A percentile compares a stretch with the other conserved stretches of the same genome.
Evolutionary conservation across 352 stramenopile species (phyloP).

Genomic region (Discostella stelligera): DNA sequence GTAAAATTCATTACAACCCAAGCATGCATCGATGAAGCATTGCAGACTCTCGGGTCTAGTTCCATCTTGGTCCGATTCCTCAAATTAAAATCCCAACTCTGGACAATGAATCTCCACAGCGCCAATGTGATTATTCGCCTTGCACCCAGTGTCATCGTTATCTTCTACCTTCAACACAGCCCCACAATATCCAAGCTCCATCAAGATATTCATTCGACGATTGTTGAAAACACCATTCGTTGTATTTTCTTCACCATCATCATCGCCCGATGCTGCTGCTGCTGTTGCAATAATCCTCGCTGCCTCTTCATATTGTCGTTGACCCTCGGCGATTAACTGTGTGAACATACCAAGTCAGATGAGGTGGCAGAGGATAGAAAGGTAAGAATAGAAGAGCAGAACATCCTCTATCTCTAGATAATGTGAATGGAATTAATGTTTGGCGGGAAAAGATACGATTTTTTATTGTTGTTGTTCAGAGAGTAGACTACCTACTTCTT

Average conservation of each 20-base stretch:
- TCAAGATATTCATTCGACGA: conserved; percentile 61
- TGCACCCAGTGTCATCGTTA: background rate
- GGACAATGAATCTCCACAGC: conserved; percentile 47
- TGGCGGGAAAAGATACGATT: too few species aligned
- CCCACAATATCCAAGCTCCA: conserved; percentile 68
- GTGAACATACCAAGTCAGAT: too few species aligned
- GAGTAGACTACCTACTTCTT: too few species aligned
- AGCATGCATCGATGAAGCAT: conserved; percentile 63
- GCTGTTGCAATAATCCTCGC: background rate
- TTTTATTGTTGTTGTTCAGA: too few species aligned
- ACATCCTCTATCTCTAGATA: too few species aligned
- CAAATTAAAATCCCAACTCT: conserved; percentile 65
- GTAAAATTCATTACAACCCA: conserved; percentile 45
- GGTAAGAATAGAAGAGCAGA: too few species aligned
- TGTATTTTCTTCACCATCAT: too few species aligned
- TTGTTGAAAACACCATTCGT: background rate
- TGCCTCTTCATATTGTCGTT: conserved; percentile 40
- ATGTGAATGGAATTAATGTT: too few species aligned
- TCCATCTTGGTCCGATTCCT: conserved; percentile 59
- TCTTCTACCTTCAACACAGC: conserved; percentile 11
- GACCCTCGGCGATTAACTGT: conserved; percentile 44
- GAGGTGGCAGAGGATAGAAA: too few species aligned
- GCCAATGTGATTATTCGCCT: conserved; percentile 5
- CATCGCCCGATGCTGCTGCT: too few species aligned
- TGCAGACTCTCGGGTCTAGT: conserved; percentile 62